Base-by-base conservation (phyloP, 2,329 filamentous ascomycete species). In the Penicillium olsonii region DNA sequence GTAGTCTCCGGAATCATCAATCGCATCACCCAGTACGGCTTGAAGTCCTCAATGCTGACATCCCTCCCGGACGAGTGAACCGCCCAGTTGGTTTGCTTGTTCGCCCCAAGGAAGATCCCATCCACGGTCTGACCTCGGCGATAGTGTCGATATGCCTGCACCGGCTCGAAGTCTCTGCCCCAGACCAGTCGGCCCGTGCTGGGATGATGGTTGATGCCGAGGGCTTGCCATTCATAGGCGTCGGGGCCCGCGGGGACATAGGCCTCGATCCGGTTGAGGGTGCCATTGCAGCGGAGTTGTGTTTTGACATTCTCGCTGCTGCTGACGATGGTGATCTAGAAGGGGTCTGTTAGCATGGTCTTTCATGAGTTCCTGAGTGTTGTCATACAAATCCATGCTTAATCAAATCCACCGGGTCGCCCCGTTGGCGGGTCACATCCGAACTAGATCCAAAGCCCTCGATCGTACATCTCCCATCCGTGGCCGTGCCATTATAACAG, bases 201-300 rank as follows among this genome's bases (percentile, higher is more conserved):
- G 1, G 44, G 27, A 24, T 51, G 38, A 24, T 43, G 37, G 18
- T 50, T 33, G 31, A 57, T 47, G 0, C 47, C 50, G 31, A 57
- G 39, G 6, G 53, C 42, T 10, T 55, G 55, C 55, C 55, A 57
- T 5, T 53, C 45, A 3, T 43, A 24, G 12, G 41, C 42, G 4
- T 53, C 50, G 1, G 45, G 39, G 9, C 53, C 53, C 1, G 44
- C 55, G 7, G 50, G 53, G 2, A 57, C 49, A 14, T 41, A 27
- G 3, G 52, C 54, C 48, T 57, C 52, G n/a, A 55, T 48, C 11
- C 20, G 48, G 9, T 49, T 44, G 9, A 53, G 35, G 20, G 43
- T 37, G 20, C 49, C 54, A 37, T 57, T 57, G 52, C 54, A 57
- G 44, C 54, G 54, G 12, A 57, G 37, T 14, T 45, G 18, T 8